Base-by-base conservation (phyloP, 2,329 filamentous ascomycete species). In the Hymenoscyphus occultus region DNA sequence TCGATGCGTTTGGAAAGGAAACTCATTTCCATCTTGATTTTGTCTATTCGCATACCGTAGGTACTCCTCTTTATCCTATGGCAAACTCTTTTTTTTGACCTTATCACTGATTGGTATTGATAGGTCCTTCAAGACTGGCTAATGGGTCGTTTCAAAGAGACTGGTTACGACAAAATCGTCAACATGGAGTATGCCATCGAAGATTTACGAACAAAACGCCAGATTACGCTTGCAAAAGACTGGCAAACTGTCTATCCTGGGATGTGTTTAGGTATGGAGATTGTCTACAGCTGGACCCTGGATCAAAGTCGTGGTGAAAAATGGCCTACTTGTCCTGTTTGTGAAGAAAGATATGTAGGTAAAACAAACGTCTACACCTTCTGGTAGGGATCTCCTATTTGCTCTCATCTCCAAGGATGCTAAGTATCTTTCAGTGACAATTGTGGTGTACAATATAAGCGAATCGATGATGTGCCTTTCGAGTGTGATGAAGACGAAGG, bases 341-440 rank as follows among this genome's bases (percentile, higher is more conserved):
- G 42, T n/a, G 7, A 45, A 45, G 42, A 45, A 19, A n/a, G 9
- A 19, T 45, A 13, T 19, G 42, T 9, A 9, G 42, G 42, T 5
- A n/a, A 45, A 3, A 45, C 16, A n/a, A n/a, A 45, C 4, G 19
- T 1, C 6, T 45, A n/a, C 19, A n/a, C 19, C 3, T 5, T 45
- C 2, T 45, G 42, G 42, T 45, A 45, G 19, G 42, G 7, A 6
- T 5, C 4, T 45, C 4, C 16, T 2, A 5, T 5, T n/a, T n/a
- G 2, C 1, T 2, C 1, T 2, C 5, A n/a, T n/a, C 5, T 45
- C 0, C 1, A 4, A 14, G 6, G 6, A n/a, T 5, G 6, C 42
- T 45, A n/a, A 45, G 3, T 12, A 19, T 5, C 4, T 1, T n/a
- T 2, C 19, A 45, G 42, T n/a, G 4, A 45, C 6, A 45, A 45